Evolutionary conservation across 2,329 filamentous ascomycete genomes (phyloP), one percentile per base, ranked within the genome.

Genomic region (Penicillium sp.): DNA sequence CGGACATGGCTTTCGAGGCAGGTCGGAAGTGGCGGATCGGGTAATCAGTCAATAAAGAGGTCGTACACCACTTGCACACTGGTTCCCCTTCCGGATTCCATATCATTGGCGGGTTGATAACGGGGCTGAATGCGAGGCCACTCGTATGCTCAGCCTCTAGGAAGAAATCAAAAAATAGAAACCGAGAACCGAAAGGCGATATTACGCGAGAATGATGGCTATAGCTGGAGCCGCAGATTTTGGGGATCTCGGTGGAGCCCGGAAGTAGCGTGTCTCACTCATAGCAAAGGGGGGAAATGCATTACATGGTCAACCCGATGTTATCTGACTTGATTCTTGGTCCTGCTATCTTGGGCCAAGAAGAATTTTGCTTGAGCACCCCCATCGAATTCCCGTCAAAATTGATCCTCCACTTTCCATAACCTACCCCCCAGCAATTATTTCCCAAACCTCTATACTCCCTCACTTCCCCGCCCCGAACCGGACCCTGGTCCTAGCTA

Each of bases 201-300:
- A 58, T 58, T 57, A 59, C 52, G 57, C 52, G 54, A 51, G 52
- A 51, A 51, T 59, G 57, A 59, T 57, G 48, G 52, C 49, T 55
- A 53, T 16, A 42, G 39, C 26, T 18, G 29, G 41, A 18, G 45
- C 28, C 28, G 28, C 10, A 12, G 28, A 29, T 29, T 28, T 28
- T 41, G 31, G 34, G 33, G n/a, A 49, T 4, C 23, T n/a, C 26
- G 41, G 45, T 29, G 47, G 47, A 44, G 29, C 33, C 12, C 41
- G 18, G 28, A 42, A 42, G 24, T 23, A 21, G 36, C 42, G 50
- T 60, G 57, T 60, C 57, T 60, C 57, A 60, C 53, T 21, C 18
- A 23, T 21, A 39, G 36, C 36, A 39, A 39, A 39, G 36, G 36
- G 36, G 36, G 36, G n/a, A 18, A 36, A 16, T 21, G 16, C 10